phyloP scores from a whole-genome alignment of 176 grass and related monocot species.

The Eleusine coracana region DNA sequence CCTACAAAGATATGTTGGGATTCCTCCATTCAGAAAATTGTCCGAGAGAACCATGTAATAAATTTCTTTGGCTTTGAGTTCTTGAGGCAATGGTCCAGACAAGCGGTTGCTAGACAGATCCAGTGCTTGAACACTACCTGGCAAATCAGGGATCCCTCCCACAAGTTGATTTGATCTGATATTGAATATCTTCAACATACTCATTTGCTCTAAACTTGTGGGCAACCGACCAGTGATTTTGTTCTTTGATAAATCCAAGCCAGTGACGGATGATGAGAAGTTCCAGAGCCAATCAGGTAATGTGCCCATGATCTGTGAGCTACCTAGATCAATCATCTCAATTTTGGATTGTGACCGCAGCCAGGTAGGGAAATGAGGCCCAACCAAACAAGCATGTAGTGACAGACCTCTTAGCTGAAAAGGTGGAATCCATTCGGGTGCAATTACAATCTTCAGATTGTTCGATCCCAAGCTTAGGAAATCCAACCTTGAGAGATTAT shows the following conservation, averaged over 20 bases:
- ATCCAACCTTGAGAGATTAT: not conserved
- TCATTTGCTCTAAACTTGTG: not conserved
- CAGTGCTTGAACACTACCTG: not conserved
- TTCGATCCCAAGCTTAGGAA: not conserved
- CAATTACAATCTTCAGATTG: not conserved
- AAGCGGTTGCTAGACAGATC: not conserved
- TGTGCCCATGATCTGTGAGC: not conserved
- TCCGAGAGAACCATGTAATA: not conserved
- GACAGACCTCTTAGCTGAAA: not conserved
- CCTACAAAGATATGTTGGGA: not conserved
- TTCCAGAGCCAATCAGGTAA: slow-evolving; percentile 21
- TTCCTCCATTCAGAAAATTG: not conserved
- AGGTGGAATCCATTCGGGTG: not conserved
- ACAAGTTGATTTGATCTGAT: not conserved
- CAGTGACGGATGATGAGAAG: not conserved
- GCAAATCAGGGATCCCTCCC: not conserved
- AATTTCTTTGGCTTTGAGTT: not conserved
- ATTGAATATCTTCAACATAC: not conserved
- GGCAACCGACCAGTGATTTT: not conserved
- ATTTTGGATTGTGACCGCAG: slow-evolving; percentile 4
- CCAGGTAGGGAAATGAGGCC: not conserved
- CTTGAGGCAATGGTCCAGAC: not conserved
- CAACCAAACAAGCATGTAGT: not conserved
- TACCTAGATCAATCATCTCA: slow-evolving; percentile 6
- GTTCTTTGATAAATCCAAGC: not conserved